Evolutionary conservation across 352 stramenopile genomes (phyloP).

Genomic region (Pilasporangium apinafurcum): DNA sequence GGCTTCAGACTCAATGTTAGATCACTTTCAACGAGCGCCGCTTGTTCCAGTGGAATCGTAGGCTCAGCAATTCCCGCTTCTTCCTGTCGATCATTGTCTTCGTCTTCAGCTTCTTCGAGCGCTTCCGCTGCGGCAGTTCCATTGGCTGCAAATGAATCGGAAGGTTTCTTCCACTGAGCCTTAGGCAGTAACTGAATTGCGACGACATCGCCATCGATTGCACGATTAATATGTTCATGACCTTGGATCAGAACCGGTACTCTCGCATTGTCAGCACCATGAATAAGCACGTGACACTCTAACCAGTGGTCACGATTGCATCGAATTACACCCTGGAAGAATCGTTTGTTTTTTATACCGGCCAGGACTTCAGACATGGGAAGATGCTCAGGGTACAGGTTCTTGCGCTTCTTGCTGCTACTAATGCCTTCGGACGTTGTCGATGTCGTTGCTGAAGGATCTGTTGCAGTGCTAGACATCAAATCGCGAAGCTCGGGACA

Average conservation of each 20-base stretch:
- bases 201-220: constrained; percentile 97
- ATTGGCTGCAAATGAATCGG: constrained; percentile 57
- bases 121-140: constrained; percentile 27
- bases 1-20: constrained; percentile 54
- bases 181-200: constrained; percentile 92
- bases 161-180: constrained; percentile 68
- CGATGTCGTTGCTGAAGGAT: constrained; percentile 7
- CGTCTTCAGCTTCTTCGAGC: constrained; percentile 32
- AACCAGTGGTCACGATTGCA: constrained; percentile 85
- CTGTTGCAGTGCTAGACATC: constrained; percentile 27
- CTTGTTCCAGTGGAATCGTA: constrained; percentile 57
- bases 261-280: constrained; percentile 50
- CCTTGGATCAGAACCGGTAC: constrained; percentile 70
- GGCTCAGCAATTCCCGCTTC: constrained; percentile 48
- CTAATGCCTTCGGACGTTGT: constrained; percentile 26
- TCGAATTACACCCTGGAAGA: constrained; percentile 87
- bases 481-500: constrained; percentile 58
- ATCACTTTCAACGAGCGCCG: constrained; percentile 49
- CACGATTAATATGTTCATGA: constrained; percentile 92
- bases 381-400: constrained; percentile 76
- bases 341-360: constrained; percentile 83
- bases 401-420: constrained; percentile 32
- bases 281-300: constrained; percentile 77
- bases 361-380: constrained; percentile 68
- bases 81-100: constrained; percentile 15